These are phyloP conservation scores for Marsdenia floribunda DNA, from an alignment of 257 asterid genomes.

Conservation along the genomic window DNA sequence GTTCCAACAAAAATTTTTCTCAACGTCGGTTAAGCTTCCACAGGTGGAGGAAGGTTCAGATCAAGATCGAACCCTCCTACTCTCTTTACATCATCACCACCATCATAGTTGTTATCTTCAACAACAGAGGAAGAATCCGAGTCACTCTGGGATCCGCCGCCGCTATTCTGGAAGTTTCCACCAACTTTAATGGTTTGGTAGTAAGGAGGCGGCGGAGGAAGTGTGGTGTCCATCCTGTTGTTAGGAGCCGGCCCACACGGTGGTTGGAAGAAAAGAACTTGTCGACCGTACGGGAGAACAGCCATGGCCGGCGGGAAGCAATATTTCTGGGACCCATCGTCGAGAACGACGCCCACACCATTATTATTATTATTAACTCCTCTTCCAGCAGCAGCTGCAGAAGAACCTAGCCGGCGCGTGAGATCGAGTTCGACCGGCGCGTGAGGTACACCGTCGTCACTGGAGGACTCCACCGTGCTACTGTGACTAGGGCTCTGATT, in stretches of 20 bases:
- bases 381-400: slow-evolving; percentile 2
- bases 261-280: slow-evolving; percentile 35
- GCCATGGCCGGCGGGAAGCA: slow-evolving; percentile 56
- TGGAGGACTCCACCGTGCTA: slow-evolving; percentile 80
- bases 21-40: slow-evolving; percentile 31
- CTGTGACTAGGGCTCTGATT: slow-evolving; percentile 58
- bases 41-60: slow-evolving; percentile 76
- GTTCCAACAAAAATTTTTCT: slow-evolving; percentile 2
- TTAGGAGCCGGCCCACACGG: background rate
- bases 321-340: slow-evolving; percentile 27
- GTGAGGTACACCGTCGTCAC: slow-evolving; percentile 37
- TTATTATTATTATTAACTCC: background rate
- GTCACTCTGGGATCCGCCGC: slow-evolving; percentile 34
- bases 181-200: background rate
- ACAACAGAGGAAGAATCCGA: slow-evolving; percentile 83
- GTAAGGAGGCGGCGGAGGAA: background rate
- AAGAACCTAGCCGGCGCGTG: slow-evolving; percentile 69
- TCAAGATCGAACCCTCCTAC: slow-evolving; percentile 63
- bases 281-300: slow-evolving; percentile 58
- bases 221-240: background rate
- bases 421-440: slow-evolving; percentile 65
- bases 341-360: background rate
- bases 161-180: slow-evolving; percentile 27
- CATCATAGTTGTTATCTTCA: slow-evolving; percentile 54
- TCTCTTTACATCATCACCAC: slow-evolving; percentile 31